A percentile compares a stretch with the other conserved stretches of the same genome.
These are phyloP conservation scores for Trichoderma harzianum DNA, from an alignment of 2,329 filamentous ascomycete genomes.

Conservation along the genomic window DNA sequence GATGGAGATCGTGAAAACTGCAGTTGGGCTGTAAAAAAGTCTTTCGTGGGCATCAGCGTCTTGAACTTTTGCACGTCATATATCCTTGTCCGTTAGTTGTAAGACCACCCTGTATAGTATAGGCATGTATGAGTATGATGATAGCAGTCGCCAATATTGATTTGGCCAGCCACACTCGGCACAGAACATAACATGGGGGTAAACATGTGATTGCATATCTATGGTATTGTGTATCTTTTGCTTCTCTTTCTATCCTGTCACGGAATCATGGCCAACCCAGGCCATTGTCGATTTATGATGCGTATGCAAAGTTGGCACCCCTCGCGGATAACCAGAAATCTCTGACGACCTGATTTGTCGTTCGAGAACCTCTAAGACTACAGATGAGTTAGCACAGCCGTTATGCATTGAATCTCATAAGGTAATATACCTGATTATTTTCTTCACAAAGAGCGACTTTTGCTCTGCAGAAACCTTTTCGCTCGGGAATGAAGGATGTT, in stretches of 20 bases:
- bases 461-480: constrained; percentile 56
- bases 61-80: not conserved
- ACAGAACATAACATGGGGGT: not conserved
- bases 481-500: constrained; percentile 54
- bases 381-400: not conserved
- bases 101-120: not conserved
- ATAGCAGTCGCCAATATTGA: not conserved
- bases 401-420: not conserved
- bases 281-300: constrained; percentile 40
- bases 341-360: constrained; percentile 64
- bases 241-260: not conserved
- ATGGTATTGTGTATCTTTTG: not conserved
- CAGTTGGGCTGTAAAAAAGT: constrained; percentile 46
- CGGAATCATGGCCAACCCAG: too few species aligned
- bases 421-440: constrained; percentile 54
- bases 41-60: not conserved
- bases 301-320: constrained; percentile 59
- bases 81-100: not conserved
- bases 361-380: constrained; percentile 60
- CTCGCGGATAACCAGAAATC: constrained; percentile 72
- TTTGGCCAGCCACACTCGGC: not conserved
- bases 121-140: not conserved
- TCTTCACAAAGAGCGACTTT: constrained; percentile 63
- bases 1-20: constrained; percentile 51
- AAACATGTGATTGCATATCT: not conserved